Conservation (phyloP, 2,329 filamentous ascomycete genomes). For the Fonsecaea nubica region DNA sequence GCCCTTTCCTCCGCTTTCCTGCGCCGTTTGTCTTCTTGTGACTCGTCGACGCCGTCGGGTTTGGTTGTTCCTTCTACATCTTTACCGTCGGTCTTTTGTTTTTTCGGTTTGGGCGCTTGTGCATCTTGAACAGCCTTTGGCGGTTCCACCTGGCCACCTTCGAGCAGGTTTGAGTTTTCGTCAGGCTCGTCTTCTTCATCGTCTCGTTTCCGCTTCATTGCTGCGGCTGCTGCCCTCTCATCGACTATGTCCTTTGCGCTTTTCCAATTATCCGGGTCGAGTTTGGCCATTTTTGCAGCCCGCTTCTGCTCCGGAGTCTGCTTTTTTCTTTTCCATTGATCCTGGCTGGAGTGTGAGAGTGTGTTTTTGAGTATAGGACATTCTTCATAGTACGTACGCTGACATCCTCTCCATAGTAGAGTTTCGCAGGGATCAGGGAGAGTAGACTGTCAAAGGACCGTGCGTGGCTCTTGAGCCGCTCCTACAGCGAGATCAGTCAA, state of each 20-base stretch:
- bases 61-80: conserved; percentile 35
- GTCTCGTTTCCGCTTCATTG: conserved; percentile 77
- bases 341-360: conserved; percentile 57
- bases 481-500: conserved; percentile 46
- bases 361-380: not conserved
- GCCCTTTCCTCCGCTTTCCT: conserved; percentile 56
- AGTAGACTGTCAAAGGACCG: conserved; percentile 85
- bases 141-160: conserved; percentile 20
- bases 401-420: conserved; percentile 86
- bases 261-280: conserved; percentile 89
- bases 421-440: conserved; percentile 85
- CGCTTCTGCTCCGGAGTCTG: conserved; percentile 89
- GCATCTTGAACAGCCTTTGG: conserved; percentile 27
- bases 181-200: conserved; percentile 61
- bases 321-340: conserved; percentile 95
- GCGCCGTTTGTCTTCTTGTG: conserved; percentile 49
- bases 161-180: not conserved
- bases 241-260: conserved; percentile 93
- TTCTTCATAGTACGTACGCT: conserved; percentile 66
- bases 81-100: conserved; percentile 37
- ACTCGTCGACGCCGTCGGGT: conserved; percentile 41
- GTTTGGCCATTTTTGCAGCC: conserved; percentile 82
- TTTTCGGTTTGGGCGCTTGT: conserved; percentile 31
- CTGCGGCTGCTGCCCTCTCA: conserved; percentile 73
- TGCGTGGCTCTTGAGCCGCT: conserved; percentile 60